Evolutionary conservation across 495 filamentous ascomycete species (phyloP), one percentile per base, ranked within the genome.

Genomic region (Penicillium taxi): DNA sequence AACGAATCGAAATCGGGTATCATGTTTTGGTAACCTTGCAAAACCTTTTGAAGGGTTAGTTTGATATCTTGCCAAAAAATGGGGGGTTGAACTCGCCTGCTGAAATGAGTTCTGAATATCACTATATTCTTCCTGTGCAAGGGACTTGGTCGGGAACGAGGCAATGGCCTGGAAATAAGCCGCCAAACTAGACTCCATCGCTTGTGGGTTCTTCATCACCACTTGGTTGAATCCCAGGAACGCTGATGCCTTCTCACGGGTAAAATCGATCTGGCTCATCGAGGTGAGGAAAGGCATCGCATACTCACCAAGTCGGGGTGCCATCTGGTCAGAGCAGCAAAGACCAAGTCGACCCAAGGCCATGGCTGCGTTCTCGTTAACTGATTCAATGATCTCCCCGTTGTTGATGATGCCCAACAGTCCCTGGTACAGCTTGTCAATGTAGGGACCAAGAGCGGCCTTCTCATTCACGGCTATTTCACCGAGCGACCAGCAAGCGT

Each of bases 401-500:
- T 86, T 87, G 47, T 75, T 76, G 32, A 96, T 75, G 46, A 99
- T 95, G 21, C 73, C 67, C 26, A 81, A 65, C 14, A 89, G 75
- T 12, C 82, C 79, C 20, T 77, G 70, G 34, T 94, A 82, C 9
- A 96, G 61, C 41, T 82, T 69, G 8, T 85, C 78, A 14, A 84
- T 74, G 47, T 82, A 94, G 0, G 87, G 84, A 1, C 67, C 71
- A 74, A 96, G 82, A 47, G 85, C 77, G 50, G 85, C 78, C 58
- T 86, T 78, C 59, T 91, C 78, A 48, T 87, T 78, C 59, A 96
- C 79, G 6, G 87, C 80, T 39, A 99, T 93, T 64, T 99, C 91
- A 12, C 91, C 91, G 15, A 78, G 82, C 20, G 89, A 91, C 91
- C 91, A 99, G 67, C 93, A 96, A 19, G 91, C 89, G 54, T 99